These are phyloP conservation scores for Nevesoporus exiguus DNA, from an alignment of 768 basidiomycete species.

Conservation along the genomic window DNA sequence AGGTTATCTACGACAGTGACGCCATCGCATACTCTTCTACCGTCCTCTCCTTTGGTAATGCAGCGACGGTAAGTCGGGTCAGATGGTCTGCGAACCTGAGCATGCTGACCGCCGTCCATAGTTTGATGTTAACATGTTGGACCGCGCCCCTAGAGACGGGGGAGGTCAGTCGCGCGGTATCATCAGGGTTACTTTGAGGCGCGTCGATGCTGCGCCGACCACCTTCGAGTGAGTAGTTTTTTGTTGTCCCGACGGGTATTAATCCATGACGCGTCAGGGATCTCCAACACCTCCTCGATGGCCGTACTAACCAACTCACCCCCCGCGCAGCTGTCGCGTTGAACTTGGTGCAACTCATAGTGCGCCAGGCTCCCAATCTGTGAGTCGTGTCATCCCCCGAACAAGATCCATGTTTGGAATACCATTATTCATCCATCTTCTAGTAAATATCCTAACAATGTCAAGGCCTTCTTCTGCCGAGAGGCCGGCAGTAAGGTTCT, in stretches of 20 bases:
- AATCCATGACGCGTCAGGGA: slow-evolving; percentile 17
- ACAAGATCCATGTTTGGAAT: neutral
- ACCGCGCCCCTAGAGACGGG: slow-evolving; percentile 17
- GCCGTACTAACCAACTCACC: slow-evolving; percentile 21
- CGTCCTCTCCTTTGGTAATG: slow-evolving; percentile 30
- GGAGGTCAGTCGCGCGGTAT: slow-evolving; percentile 25
- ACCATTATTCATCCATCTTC: neutral
- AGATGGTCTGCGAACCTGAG: neutral
- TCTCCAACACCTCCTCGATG: slow-evolving; percentile 25
- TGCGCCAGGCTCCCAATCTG: slow-evolving; percentile 48
- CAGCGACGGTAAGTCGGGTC: slow-evolving; percentile 26
- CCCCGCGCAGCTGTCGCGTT: slow-evolving; percentile 34
- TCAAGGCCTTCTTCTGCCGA: slow-evolving; percentile 42
- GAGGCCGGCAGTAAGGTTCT: slow-evolving; percentile 26
- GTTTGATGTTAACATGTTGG: slow-evolving; percentile 37
- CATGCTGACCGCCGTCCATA: slow-evolving; percentile 9
- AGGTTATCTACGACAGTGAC: slow-evolving; percentile 45
- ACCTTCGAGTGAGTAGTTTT: slow-evolving; percentile 32
- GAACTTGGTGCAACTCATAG: slow-evolving; percentile 47
- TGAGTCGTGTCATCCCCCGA: slow-evolving; percentile 27
- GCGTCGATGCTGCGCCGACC: slow-evolving; percentile 38
- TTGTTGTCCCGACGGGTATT: neutral
- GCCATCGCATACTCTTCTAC: slow-evolving; percentile 40
- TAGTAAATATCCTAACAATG: slow-evolving; percentile 46
- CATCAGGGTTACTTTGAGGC: slow-evolving; percentile 31